A percentile compares a stretch with the other conserved stretches of the same genome.
phyloP scores from a whole-genome alignment of 2,329 filamentous ascomycete species.

The Cladophialophora bantiana region DNA sequence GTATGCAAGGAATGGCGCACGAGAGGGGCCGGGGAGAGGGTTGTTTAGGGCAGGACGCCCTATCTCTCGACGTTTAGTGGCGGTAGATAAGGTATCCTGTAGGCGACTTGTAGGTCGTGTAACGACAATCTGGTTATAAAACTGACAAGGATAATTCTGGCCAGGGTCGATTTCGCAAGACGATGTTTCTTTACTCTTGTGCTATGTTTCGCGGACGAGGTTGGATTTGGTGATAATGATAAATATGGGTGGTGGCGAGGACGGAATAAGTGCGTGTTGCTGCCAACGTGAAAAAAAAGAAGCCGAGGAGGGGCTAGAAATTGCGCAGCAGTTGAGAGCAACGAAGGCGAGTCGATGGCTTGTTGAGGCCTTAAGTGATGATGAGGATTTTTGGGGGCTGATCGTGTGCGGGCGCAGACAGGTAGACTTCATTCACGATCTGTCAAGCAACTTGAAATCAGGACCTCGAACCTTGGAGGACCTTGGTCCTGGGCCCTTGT shows the following conservation, averaged over 20 bases:
- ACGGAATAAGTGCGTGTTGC: constrained; percentile 3
- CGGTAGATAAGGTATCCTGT: constrained; percentile 34
- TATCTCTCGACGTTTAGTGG: constrained; percentile 36
- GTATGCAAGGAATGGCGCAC: constrained; percentile 11
- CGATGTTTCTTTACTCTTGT: background rate
- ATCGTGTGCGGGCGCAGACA: constrained; percentile 1
- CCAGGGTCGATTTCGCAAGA: background rate
- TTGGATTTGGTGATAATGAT: constrained; percentile 17
- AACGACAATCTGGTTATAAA: constrained; percentile 12
- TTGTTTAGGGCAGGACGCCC: constrained; percentile 31
- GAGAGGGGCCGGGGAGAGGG: constrained; percentile 12
- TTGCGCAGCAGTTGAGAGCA: background rate
- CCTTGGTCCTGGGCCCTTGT: constrained; percentile 6
- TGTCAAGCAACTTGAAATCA: background rate
- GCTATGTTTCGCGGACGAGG: constrained; percentile 12
- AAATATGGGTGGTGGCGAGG: constrained; percentile 13
- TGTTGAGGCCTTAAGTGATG: constrained; percentile 6
- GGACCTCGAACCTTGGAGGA: background rate
- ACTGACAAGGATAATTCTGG: constrained; percentile 1
- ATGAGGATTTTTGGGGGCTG: constrained; percentile 2
- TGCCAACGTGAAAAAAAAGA: constrained; percentile 1
- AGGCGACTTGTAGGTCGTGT: constrained; percentile 18
- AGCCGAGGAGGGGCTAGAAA: constrained; percentile 5
- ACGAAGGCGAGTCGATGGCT: background rate
- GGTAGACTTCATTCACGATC: constrained; percentile 7